phyloP scores from a whole-genome alignment of 208 protist genomes.

The Trypanosoma melophagium region DNA sequence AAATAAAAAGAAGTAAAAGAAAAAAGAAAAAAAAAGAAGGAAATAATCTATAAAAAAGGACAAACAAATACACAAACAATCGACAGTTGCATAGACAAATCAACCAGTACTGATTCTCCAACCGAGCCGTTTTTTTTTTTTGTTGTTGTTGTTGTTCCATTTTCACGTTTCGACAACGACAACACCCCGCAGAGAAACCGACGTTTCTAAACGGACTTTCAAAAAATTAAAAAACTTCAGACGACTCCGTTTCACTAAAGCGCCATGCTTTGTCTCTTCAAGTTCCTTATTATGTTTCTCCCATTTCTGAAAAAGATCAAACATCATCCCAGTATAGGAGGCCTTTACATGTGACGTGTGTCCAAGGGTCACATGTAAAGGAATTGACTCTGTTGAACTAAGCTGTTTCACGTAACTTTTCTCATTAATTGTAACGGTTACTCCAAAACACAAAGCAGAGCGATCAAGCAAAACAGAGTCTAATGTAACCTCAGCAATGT shows the following conservation, averaged over 20 bases:
- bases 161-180: conserved; percentile 16
- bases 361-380: conserved; percentile 73
- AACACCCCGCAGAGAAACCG: conserved; percentile 19
- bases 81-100: not conserved
- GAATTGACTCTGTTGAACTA: not conserved
- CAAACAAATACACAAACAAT: not conserved
- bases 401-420: conserved; percentile 14
- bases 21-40: conserved; percentile 17
- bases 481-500: conserved; percentile 38
- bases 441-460: conserved; percentile 52
- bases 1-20: conserved; percentile 6
- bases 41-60: not conserved
- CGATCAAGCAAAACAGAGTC: conserved; percentile 68
- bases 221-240: conserved; percentile 88
- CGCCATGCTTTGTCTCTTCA: conserved; percentile 6
- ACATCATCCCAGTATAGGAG: conserved; percentile 63
- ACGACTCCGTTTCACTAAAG: conserved; percentile 57
- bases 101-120: not conserved
- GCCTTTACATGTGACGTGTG: conserved; percentile 28
- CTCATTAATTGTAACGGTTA: conserved; percentile 12
- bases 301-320: conserved; percentile 49
- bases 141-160: not conserved
- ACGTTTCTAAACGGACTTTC: conserved; percentile 25
- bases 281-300: conserved; percentile 55
- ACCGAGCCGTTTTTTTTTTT: conserved; percentile 3